Base-by-base conservation (phyloP, 306 rosid species). In the Inga laurina region DNA sequence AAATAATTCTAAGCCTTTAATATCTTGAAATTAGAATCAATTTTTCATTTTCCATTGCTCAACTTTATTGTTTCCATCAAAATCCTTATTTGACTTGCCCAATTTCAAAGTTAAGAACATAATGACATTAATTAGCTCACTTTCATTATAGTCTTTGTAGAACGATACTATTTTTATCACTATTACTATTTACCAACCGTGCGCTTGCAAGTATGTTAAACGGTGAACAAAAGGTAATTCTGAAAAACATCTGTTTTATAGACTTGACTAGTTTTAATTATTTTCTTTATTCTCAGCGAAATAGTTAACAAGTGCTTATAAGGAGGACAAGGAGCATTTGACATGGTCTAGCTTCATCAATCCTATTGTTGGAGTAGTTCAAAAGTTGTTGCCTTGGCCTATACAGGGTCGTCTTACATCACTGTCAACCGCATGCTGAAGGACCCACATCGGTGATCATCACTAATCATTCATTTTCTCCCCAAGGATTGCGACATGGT, bases 371-470 rank as follows among this genome's bases (percentile, higher is more conserved):
- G 84, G 61, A 65, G 74, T 5, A 18, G 56, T 90, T 85, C 90
- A 72, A 84, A 82, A 79, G 79, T 75, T 79, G 68, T 77, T 70
- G 74, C 77, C 74, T 57, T 52, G 84, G 76, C 70, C 59, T 52
- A 37, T 39, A 69, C 27, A 81, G 79, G 89, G 24, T 52, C 77
- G 80, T 67, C 71, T 77, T 67, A 64, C 44, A 51, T 79, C 86
- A 81, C 72, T 66, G 82, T 85, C 88, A 84, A 86, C 79, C 84
- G 30, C 30, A 85, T 51, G 71, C 76, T 45, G 66, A 82, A 57
- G 49, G 48, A 45, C 73, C 43, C 41, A 57, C 34, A 30, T 51
- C 79, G 18, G 48, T 3, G 24, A 52, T 62, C 65, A 78, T 61
- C 19, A 41, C 30, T 18, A 67, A 43, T 41, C 54, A 43, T 30